Percentiles rank a stretch among this genome's conserved stretches.
Conservation (phyloP, 2,329 filamentous ascomycete species). For the Pyricularia sp. region DNA sequence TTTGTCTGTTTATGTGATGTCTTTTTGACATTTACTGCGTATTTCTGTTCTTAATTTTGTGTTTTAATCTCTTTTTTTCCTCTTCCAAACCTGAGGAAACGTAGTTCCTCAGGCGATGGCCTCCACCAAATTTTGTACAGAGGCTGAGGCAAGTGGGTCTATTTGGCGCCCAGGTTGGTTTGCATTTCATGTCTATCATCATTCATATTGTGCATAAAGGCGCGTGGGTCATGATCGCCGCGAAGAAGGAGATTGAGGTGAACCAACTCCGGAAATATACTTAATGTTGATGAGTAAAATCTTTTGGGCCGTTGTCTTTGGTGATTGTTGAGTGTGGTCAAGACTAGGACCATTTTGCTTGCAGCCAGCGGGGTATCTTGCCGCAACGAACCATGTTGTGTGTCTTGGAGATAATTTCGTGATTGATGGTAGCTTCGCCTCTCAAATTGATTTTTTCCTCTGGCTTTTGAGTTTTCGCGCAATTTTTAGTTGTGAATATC, state of each 20-base stretch:
- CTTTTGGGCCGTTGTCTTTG: background rate
- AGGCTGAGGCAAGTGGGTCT: no score
- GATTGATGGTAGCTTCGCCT: background rate
- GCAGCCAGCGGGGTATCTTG: background rate
- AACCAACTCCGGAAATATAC: background rate
- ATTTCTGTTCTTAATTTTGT: background rate
- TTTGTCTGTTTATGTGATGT: background rate
- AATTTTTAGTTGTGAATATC: no score
- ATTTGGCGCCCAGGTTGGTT: background rate
- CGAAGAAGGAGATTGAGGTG: no score
- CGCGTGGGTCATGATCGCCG: background rate
- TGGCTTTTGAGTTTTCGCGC: no score
- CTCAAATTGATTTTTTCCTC: background rate
- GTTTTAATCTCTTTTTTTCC: background rate
- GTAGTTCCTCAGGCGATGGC: no score
- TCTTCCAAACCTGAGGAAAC: no score
- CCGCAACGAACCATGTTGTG: background rate
- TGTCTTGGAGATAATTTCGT: background rate
- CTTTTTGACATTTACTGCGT: background rate
- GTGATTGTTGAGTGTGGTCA: background rate
- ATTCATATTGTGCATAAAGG: background rate
- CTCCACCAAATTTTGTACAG: no score
- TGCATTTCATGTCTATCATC: background rate
- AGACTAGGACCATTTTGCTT: background rate
- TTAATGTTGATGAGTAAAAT: background rate